Conservation (phyloP, 2,329 filamentous ascomycete genomes). For the Trichophyton equinum region DNA sequence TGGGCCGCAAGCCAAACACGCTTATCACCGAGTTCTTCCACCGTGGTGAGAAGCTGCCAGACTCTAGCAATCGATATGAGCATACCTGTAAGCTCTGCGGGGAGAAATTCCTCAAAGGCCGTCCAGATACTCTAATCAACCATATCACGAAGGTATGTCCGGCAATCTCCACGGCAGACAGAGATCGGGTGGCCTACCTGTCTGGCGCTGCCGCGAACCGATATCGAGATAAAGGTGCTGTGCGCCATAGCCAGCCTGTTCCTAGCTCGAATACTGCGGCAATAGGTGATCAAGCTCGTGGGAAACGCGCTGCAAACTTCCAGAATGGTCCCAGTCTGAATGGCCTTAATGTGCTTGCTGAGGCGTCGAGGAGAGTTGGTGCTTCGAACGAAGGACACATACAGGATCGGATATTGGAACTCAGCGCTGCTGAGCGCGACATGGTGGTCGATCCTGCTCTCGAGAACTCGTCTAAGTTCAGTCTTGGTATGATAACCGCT, state of each 20-base stretch:
- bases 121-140: constrained; percentile 66
- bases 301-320: constrained; percentile 26
- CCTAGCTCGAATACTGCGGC: not conserved
- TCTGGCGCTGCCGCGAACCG: constrained; percentile 28
- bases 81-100: constrained; percentile 83
- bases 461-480: constrained; percentile 18
- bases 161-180: constrained; percentile 60
- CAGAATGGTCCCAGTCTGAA: constrained; percentile 46
- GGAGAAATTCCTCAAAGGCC: constrained; percentile 79
- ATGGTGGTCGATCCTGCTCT: constrained; percentile 33
- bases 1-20: constrained; percentile 75
- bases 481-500: constrained; percentile 7
- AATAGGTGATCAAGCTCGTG: constrained; percentile 31
- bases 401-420: constrained; percentile 25
- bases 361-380: constrained; percentile 70
- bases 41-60: constrained; percentile 71
- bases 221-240: constrained; percentile 17
- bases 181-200: constrained; percentile 61
- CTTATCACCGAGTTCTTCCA: constrained; percentile 82
- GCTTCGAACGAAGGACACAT: constrained; percentile 37
- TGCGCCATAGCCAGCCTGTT: constrained; percentile 23
- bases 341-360: constrained; percentile 72
- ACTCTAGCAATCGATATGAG: constrained; percentile 82
- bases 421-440: constrained; percentile 14
- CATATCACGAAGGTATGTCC: constrained; percentile 83